A percentile compares a stretch with the other conserved stretches of the same genome.
These are phyloP conservation scores for Uromyces viciae-fabae DNA, from an alignment of 1,284 basidiomycete species.

Conservation along the genomic window DNA sequence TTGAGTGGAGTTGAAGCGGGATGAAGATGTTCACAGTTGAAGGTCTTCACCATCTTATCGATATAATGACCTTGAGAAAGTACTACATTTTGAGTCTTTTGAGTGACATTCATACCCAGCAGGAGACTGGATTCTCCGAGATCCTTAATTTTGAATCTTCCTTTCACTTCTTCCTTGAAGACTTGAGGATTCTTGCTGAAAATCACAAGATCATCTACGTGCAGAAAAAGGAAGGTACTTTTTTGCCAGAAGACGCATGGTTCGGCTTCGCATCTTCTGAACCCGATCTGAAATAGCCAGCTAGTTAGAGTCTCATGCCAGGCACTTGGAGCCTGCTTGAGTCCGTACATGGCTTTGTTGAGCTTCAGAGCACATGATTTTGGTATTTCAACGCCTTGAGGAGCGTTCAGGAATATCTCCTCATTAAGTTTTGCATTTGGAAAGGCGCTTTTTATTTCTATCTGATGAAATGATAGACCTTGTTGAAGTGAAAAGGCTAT, in stretches of 20 bases:
- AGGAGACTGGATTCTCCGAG: neutral
- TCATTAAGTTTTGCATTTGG: neutral
- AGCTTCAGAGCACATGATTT: neutral
- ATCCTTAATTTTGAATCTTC: slow-evolving; percentile 6
- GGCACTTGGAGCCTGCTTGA: neutral
- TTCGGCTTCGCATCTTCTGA: neutral
- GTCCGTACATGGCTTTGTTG: neutral
- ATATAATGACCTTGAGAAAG: neutral
- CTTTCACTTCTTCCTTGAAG: neutral
- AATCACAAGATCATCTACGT: neutral
- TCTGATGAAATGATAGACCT: neutral
- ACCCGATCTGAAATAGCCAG: neutral
- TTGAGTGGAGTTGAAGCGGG: slow-evolving; percentile 1
- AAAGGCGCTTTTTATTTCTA: slow-evolving; percentile 7
- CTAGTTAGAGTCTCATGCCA: neutral
- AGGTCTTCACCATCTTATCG: neutral
- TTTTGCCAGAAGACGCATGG: slow-evolving; percentile 3
- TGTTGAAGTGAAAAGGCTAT: neutral
- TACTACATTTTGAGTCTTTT: neutral
- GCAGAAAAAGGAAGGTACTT: neutral
- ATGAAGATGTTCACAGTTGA: neutral
- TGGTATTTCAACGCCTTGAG: neutral
- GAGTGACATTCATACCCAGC: neutral
- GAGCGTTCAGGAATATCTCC: neutral
- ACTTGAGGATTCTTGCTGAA: neutral